Percentiles rank a stretch among this genome's conserved stretches.
These are phyloP conservation scores for Colletotrichum sp. DNA, from an alignment of 2,329 filamentous ascomycete genomes.

Conservation along the genomic window DNA sequence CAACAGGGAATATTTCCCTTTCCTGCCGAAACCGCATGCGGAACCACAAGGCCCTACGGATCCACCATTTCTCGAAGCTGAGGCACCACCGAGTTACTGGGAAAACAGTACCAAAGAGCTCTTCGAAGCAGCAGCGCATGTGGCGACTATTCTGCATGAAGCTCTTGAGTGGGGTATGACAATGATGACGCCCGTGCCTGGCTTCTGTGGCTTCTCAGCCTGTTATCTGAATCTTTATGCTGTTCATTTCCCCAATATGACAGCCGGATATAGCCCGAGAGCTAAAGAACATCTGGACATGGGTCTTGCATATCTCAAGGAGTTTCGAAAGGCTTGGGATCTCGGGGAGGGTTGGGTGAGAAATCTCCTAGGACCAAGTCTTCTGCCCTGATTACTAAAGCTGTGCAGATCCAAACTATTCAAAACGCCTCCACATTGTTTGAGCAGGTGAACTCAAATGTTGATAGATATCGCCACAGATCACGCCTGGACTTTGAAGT, in stretches of 20 bases:
- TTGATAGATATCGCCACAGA: not conserved
- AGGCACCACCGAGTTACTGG: not conserved
- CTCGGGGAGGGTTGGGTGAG: not conserved
- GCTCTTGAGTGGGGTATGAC: not conserved
- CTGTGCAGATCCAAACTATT: not conserved
- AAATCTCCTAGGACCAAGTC: not conserved
- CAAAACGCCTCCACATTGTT: not conserved
- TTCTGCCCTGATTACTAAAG: fast-evolving
- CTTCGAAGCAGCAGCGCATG: not conserved
- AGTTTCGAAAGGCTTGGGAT: not conserved
- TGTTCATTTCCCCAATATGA: not conserved
- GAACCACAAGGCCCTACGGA: not conserved
- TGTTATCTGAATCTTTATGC: not conserved
- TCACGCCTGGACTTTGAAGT: not conserved
- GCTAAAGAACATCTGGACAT: not conserved
- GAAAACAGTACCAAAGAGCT: not conserved
- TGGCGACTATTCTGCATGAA: not conserved
- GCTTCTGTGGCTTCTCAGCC: not conserved
- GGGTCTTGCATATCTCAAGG: not conserved
- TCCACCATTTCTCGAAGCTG: not conserved
- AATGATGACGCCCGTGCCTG: not conserved
- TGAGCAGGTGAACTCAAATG: not conserved
- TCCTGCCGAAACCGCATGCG: not conserved
- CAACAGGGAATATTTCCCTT: not conserved
- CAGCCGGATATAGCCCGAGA: not conserved